Conservation (phyloP, 108 stramenopile species). For the Cyclotella baltica region DNA sequence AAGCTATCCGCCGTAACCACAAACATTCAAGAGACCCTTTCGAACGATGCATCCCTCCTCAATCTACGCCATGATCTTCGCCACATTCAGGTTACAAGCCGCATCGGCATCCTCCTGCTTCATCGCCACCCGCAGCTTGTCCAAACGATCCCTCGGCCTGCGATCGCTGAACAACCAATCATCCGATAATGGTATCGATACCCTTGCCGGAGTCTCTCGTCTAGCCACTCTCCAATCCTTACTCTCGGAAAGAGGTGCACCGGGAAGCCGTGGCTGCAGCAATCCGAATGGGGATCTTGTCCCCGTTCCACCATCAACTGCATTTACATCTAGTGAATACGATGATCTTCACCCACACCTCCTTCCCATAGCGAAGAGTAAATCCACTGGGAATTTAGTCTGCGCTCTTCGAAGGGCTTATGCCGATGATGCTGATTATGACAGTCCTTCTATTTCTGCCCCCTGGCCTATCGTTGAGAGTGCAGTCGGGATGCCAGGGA, state of each 20-base stretch:
- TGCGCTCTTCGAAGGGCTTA: conserved; percentile 78
- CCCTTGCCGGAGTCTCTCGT: conserved; percentile 62
- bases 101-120: neutral
- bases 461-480: conserved; percentile 89
- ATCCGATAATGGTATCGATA: conserved; percentile 25
- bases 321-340: conserved; percentile 39
- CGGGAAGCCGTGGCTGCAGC: conserved; percentile 70
- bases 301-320: conserved; percentile 40
- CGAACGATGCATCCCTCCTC: neutral
- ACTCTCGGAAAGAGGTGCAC: conserved; percentile 75
- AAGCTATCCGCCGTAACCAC: neutral
- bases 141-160: neutral
- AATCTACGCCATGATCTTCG: neutral
- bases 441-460: conserved; percentile 51
- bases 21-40: neutral
- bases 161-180: conserved; percentile 17
- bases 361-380: conserved; percentile 67
- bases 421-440: conserved; percentile 67
- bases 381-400: conserved; percentile 65
- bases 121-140: neutral
- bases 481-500: conserved; percentile 61
- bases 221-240: conserved; percentile 70
- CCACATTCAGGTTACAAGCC: conserved; percentile 8
- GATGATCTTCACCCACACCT: conserved; percentile 78
- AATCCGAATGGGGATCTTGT: conserved; percentile 62